Percentiles rank a stretch among this genome's conserved stretches.
Evolutionary conservation across 2,329 filamentous ascomycete species (phyloP).

Genomic region (Talaromyces amestolkiae): DNA sequence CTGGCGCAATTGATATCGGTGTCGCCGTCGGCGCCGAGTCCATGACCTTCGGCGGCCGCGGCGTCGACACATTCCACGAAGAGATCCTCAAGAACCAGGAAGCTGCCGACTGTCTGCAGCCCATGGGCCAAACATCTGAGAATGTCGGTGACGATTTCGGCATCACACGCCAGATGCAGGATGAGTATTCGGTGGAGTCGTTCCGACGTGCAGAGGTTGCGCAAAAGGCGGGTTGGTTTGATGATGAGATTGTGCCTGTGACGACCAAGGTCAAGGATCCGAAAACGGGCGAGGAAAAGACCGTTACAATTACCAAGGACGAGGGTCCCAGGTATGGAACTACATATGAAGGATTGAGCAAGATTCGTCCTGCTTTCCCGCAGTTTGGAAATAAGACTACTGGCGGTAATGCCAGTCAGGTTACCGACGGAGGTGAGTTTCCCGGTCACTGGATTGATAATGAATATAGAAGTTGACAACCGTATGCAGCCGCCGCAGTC

Average conservation of each 20-base stretch:
- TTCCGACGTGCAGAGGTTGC: conserved; percentile 84
- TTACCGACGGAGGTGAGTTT: conserved; percentile 77
- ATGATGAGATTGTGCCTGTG: conserved; percentile 92
- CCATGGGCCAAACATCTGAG: conserved; percentile 98
- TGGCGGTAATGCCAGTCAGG: conserved; percentile 89
- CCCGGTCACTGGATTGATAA: not conserved
- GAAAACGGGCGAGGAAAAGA: conserved; percentile 73
- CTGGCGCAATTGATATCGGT: conserved; percentile 80
- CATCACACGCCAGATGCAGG: conserved; percentile 75
- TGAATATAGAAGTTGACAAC: not conserved
- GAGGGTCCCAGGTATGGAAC: conserved; percentile 91
- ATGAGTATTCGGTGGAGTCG: conserved; percentile 80
- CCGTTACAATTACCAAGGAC: conserved; percentile 77
- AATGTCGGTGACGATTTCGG: conserved; percentile 91
- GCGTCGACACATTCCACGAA: conserved; percentile 72
- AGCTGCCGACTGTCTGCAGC: conserved; percentile 79
- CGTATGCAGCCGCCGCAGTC: conserved; percentile 67
- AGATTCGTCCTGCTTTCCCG: conserved; percentile 87
- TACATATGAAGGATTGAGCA: conserved; percentile 74
- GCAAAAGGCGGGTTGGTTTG: conserved; percentile 86
- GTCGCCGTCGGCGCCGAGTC: conserved; percentile 84
- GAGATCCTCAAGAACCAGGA: conserved; percentile 74
- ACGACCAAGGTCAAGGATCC: conserved; percentile 76
- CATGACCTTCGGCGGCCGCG: conserved; percentile 76
- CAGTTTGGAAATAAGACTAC: conserved; percentile 84